Percentiles rank a stretch among this genome's conserved stretches.
Evolutionary conservation across 1,284 basidiomycete species (phyloP).

Genomic region (Cryptococcus floricola): DNA sequence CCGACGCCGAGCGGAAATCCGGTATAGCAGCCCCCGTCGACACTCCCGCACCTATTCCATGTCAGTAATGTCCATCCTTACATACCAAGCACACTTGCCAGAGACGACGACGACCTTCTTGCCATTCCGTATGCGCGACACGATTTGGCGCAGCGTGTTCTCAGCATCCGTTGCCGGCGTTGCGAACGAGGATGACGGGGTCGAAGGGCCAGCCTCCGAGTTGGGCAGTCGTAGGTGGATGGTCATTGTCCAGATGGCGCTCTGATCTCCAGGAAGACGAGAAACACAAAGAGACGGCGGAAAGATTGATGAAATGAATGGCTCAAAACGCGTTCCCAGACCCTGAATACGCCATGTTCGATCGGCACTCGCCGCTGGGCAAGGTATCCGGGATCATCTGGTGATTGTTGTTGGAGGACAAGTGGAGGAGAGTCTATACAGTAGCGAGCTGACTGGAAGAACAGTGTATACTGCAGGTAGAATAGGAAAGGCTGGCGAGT

Average conservation of each 20-base stretch:
- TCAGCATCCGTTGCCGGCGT: background rate
- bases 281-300: no score
- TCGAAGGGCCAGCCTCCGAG: constrained; percentile 7
- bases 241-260: background rate
- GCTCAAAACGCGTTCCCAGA: no score
- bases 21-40: constrained; percentile 87
- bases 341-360: no score
- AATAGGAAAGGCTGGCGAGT: no score
- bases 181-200: background rate
- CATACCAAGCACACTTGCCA: constrained; percentile 55
- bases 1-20: constrained; percentile 80
- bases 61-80: background rate
- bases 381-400: no score
- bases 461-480: no score
- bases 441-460: no score
- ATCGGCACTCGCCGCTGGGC: no score
- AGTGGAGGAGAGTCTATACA: no score
- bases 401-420: no score
- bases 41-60: constrained; percentile 74
- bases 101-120: constrained; percentile 79
- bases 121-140: constrained; percentile 47
- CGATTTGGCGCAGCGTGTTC: constrained; percentile 4
- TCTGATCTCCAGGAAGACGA: no score
- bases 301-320: no score
- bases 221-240: constrained; percentile 1